These are phyloP conservation scores for Acanthamoeba sp. DNA, from an alignment of 208 protist species.

Conservation along the genomic window DNA sequence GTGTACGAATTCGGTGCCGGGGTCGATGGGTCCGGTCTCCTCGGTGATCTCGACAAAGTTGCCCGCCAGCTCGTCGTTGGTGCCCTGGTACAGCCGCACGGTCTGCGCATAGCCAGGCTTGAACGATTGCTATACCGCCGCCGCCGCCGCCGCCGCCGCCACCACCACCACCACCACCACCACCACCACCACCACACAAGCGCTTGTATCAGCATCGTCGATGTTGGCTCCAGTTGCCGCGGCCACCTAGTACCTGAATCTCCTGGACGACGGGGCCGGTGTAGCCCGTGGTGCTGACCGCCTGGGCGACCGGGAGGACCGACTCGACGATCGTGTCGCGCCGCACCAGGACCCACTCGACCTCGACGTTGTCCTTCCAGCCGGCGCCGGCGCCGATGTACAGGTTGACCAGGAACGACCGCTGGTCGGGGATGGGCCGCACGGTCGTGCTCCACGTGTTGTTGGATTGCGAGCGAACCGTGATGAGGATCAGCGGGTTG, in stretches of 20 bases:
- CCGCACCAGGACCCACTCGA: neutral
- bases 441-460: constrained; percentile 14
- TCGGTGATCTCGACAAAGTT: neutral
- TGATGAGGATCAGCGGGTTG: neutral
- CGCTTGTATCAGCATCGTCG: too few species aligned
- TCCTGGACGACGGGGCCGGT: neutral
- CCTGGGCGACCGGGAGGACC: neutral
- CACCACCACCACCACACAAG: too few species aligned
- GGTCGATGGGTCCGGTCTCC: neutral
- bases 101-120: constrained; percentile 1
- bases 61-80: neutral
- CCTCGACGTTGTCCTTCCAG: neutral
- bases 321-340: constrained; percentile 2
- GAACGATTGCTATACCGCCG: neutral
- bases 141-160: too few species aligned
- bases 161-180: too few species aligned
- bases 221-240: too few species aligned
- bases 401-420: neutral
- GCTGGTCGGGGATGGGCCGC: neutral
- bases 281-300: neutral
- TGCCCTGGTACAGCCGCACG: neutral
- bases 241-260: neutral
- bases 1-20: neutral
- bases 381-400: neutral
- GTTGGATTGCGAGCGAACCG: neutral